A percentile compares a stretch with the other conserved stretches of the same genome.
Conservation (phyloP, 2,329 filamentous ascomycete species). For the Orbilia oligospora region DNA sequence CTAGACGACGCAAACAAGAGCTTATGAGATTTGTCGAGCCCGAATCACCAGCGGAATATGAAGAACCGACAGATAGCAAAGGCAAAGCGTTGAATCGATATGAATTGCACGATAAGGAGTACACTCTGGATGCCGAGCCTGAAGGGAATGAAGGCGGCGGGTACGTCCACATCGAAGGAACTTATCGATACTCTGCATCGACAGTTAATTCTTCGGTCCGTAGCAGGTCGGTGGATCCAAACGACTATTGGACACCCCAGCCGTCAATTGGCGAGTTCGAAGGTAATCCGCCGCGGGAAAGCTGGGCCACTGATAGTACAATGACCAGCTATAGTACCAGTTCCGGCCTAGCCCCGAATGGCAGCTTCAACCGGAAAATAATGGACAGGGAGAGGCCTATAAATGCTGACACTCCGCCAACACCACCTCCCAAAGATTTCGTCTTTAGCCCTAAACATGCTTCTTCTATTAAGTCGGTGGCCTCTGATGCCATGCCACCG, state of each 20-base stretch:
- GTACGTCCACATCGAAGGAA: slow-evolving; percentile 55
- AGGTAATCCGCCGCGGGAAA: slow-evolving; percentile 49
- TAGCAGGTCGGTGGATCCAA: slow-evolving; percentile 58
- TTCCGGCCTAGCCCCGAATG: slow-evolving; percentile 55
- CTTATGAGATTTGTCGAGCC: slow-evolving; percentile 57
- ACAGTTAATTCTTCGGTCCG: slow-evolving; percentile 57
- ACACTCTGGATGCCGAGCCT: slow-evolving; percentile 31
- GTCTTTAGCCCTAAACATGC: slow-evolving; percentile 57
- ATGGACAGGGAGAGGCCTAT: slow-evolving; percentile 56
- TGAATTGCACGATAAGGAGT: slow-evolving; percentile 57
- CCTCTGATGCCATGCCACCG: slow-evolving; percentile 57
- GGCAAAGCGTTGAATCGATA: slow-evolving; percentile 40
- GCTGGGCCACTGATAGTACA: slow-evolving; percentile 56
- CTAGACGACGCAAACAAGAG: slow-evolving; percentile 49
- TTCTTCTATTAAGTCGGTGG: slow-evolving; percentile 55
- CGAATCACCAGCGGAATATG: slow-evolving; percentile 46
- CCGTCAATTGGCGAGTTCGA: slow-evolving; percentile 58
- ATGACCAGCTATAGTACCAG: slow-evolving; percentile 58
- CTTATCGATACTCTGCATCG: slow-evolving; percentile 54
- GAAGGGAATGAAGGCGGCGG: slow-evolving; percentile 39
- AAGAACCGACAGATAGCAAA: slow-evolving; percentile 36
- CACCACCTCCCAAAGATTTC: slow-evolving; percentile 58
- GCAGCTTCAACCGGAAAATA: slow-evolving; percentile 58
- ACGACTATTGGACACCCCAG: slow-evolving; percentile 59
- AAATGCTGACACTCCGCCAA: slow-evolving; percentile 48